Conservation (phyloP, 2,329 filamentous ascomycete species). For the Keithomyces neogunnii region DNA sequence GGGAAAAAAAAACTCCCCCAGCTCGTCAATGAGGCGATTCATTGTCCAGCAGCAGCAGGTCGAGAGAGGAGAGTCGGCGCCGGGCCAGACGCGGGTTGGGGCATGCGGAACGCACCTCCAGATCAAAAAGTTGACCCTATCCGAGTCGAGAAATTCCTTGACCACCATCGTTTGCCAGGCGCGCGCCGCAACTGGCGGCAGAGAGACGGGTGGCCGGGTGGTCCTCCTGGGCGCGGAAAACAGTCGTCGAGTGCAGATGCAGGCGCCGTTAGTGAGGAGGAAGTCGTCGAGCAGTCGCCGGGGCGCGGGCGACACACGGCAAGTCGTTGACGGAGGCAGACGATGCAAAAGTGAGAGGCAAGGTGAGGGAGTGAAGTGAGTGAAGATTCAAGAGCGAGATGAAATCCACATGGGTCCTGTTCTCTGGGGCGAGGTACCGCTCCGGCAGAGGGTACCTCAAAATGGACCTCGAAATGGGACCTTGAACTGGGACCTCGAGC, state of each 20-base stretch:
- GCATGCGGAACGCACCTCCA: constrained; percentile 50
- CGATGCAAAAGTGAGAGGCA: constrained; percentile 8
- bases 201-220: constrained; percentile 15
- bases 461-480: too few relatives aligned
- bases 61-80: constrained; percentile 5
- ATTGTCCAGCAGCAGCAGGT: neutral
- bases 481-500: too few relatives aligned
- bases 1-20: constrained; percentile 6
- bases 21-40: neutral
- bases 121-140: constrained; percentile 62
- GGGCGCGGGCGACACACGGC: constrained; percentile 1
- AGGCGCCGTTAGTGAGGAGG: constrained; percentile 5
- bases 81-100: constrained; percentile 18
- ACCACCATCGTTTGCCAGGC: constrained; percentile 33
- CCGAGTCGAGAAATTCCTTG: constrained; percentile 56
- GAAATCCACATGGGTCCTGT: constrained; percentile 11
- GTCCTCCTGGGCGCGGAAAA: neutral
- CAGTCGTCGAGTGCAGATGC: neutral
- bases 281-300: constrained; percentile 1
- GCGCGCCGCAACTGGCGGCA: constrained; percentile 25
- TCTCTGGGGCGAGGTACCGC: constrained; percentile 2
- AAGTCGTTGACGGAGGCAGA: constrained; percentile 1
- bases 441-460: neutral
- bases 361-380: constrained; percentile 11
- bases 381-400: constrained; percentile 19